These are phyloP conservation scores for Diospyros kaki DNA, from an alignment of 148 eudicot genomes.

Conservation along the genomic window DNA sequence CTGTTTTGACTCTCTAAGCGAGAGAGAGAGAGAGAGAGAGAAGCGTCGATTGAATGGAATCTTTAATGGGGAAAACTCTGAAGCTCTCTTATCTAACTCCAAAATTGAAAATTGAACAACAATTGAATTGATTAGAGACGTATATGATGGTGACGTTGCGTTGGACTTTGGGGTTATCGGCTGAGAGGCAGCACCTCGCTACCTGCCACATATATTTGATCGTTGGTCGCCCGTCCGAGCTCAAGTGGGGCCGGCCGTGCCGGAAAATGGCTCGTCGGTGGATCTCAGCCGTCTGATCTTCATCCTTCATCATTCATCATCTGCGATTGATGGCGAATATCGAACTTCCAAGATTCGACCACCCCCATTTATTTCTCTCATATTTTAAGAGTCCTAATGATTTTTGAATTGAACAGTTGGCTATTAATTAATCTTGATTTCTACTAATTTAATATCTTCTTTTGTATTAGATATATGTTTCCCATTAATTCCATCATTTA, in stretches of 20 bases:
- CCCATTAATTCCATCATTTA: too few species aligned
- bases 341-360: too few species aligned
- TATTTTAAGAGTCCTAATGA: too few species aligned
- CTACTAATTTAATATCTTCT: too few species aligned
- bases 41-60: neutral
- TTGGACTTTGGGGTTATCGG: constrained; percentile 20
- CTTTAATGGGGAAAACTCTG: neutral
- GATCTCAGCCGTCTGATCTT: neutral
- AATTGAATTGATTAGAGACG: neutral
- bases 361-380: too few species aligned
- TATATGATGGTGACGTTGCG: constrained; percentile 16
- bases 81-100: neutral
- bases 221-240: neutral
- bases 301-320: too few species aligned
- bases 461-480: too few species aligned
- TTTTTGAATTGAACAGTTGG: too few species aligned
- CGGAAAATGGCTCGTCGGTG: neutral
- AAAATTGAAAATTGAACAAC: neutral
- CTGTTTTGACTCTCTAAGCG: neutral
- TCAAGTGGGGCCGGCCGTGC: neutral
- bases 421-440: too few species aligned
- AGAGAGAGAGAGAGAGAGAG: too few species aligned
- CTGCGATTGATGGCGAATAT: too few species aligned
- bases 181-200: neutral
- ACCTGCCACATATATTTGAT: neutral